Base-by-base conservation (phyloP, 331 rosid genomes). In the Malus hybrid region DNA sequence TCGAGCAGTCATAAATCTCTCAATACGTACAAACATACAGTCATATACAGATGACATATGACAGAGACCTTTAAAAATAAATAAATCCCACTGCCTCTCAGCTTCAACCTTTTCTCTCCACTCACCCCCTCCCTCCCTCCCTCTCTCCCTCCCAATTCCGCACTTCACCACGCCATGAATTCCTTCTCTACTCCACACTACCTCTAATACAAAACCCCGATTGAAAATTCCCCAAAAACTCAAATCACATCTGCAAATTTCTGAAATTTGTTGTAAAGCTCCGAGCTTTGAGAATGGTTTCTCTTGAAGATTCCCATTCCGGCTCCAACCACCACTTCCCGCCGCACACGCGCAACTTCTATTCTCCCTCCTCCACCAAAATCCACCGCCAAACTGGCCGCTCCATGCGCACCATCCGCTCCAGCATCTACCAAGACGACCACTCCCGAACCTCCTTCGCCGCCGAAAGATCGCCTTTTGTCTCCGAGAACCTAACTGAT, bases 321-420 rank as follows among this genome's bases (percentile, higher is more conserved):
- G 80, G 74, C 73, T 82, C 92, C 73, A 87, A 78, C 57, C 91
- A 79, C 57, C 91, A 92, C 32, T 87, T 91, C 77, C 84, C 95
- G 5, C 79, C 89, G 28, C 57, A 58, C 13, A 6, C 61, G 19
- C 73, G 85, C 29, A 86, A 28, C 75, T 82, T 76, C 48, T 93
- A 88, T 76, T 75, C 78, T 9, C 19, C 79, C 3, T 50, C 89
- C 62, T 83, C 97, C 10, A 42, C 88, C 61, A 90, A 83, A 82
- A 70, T 87, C 34, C 80, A 82, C 86, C 80, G 97, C 6, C 81
- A 88, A 67, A 83, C 66, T 0, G 99, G 99, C 19, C 91, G 97
- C 22, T 95, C 99, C 57, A 95, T 95, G 99, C 88, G 99, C 15
- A 92, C 99, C 0, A 82, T 88, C 42, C 95, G 99, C 63, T 92